These are phyloP conservation scores for Pseudozyma sp. DNA, from an alignment of 1,284 basidiomycete species.

Conservation along the genomic window DNA sequence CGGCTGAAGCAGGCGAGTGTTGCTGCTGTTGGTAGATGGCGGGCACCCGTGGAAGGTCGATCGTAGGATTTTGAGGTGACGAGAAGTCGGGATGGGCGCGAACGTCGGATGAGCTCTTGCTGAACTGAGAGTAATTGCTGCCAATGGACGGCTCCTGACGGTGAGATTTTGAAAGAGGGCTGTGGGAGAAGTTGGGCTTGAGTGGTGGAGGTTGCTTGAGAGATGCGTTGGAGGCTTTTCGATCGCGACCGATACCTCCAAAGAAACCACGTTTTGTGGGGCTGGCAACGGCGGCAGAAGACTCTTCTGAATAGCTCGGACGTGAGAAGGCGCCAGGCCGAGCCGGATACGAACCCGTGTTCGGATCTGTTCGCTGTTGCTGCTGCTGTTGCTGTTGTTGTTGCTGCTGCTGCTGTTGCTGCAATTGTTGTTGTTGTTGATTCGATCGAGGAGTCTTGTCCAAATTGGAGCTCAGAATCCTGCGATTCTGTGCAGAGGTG, in stretches of 20 bases:
- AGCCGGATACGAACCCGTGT: slow-evolving; percentile 5
- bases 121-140: slow-evolving; percentile 43
- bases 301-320: slow-evolving; percentile 45
- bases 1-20: slow-evolving; percentile 16
- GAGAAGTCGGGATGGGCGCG: slow-evolving; percentile 42
- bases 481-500: slow-evolving; percentile 11
- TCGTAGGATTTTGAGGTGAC: slow-evolving; percentile 23
- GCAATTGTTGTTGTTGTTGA: slow-evolving; percentile 5
- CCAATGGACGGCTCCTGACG: slow-evolving; percentile 21
- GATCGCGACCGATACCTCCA: slow-evolving; percentile 49
- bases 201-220: slow-evolving; percentile 22
- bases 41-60: slow-evolving; percentile 47
- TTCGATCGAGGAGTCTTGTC: slow-evolving; percentile 8
- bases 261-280: slow-evolving; percentile 61
- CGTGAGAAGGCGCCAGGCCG: slow-evolving; percentile 20
- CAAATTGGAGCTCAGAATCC: slow-evolving; percentile 15
- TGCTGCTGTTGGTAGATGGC: slow-evolving; percentile 38
- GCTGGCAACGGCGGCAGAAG: slow-evolving; percentile 27
- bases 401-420: slow-evolving; percentile 14
- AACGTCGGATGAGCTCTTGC: slow-evolving; percentile 56
- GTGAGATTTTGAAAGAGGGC: slow-evolving; percentile 39
- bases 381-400: slow-evolving; percentile 21
- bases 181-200: slow-evolving; percentile 37
- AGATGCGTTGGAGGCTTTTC: slow-evolving; percentile 47
- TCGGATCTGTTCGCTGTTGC: slow-evolving; percentile 18